Percentiles rank a stretch among this genome's conserved stretches.
phyloP scores from a whole-genome alignment of 768 basidiomycete genomes.

The Boletus tomentosulus region DNA sequence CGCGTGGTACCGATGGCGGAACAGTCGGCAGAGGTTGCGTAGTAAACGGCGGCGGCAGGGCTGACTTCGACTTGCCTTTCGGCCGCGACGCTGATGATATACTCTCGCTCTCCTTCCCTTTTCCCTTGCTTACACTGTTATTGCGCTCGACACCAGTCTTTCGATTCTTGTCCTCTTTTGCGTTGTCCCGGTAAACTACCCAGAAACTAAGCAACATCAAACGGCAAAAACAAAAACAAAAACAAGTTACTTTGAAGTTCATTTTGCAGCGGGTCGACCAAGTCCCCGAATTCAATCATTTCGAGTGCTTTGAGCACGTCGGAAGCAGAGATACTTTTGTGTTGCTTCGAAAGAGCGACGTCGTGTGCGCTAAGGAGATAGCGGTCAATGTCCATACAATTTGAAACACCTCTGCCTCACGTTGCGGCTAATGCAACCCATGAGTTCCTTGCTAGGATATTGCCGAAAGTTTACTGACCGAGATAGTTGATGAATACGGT shows the following conservation, averaged over 20 bases:
- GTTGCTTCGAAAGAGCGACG: slow-evolving; percentile 76
- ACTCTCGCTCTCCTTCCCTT: slow-evolving; percentile 31
- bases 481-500: slow-evolving; percentile 96
- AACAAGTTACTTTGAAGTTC: slow-evolving; percentile 56
- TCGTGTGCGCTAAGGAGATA: slow-evolving; percentile 68
- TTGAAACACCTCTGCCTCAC: slow-evolving; percentile 28
- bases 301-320: slow-evolving; percentile 89
- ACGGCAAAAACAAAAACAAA: neutral
- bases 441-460: neutral
- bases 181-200: slow-evolving; percentile 60
- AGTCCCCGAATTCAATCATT: slow-evolving; percentile 68
- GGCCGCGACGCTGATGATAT: slow-evolving; percentile 26
- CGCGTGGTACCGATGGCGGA: slow-evolving; percentile 28
- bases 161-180: slow-evolving; percentile 56
- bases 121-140: slow-evolving; percentile 27
- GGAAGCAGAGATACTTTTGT: slow-evolving; percentile 84
- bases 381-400: slow-evolving; percentile 4
- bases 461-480: slow-evolving; percentile 42
- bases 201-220: neutral
- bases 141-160: slow-evolving; percentile 24
- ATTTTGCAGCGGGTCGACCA: slow-evolving; percentile 55
- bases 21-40: slow-evolving; percentile 26
- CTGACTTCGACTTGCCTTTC: slow-evolving; percentile 31
- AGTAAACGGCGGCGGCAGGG: slow-evolving; percentile 26
- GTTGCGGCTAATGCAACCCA: slow-evolving; percentile 36